Evolutionary conservation across 2,329 filamentous ascomycete species (phyloP).

Genomic region (Aureobasidium sp.): DNA sequence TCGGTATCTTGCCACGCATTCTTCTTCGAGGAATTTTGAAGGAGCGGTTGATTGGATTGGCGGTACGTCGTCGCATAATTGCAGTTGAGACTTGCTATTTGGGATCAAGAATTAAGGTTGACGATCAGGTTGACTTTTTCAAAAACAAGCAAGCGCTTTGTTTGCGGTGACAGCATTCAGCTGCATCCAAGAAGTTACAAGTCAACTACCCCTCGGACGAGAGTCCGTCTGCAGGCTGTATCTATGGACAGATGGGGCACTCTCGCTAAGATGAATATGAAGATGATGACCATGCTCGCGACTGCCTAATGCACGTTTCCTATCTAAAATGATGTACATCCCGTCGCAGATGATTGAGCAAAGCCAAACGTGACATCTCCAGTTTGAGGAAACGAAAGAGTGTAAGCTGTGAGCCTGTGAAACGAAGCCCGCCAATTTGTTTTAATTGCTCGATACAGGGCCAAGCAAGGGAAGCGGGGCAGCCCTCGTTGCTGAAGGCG

Average conservation of each 20-base stretch:
- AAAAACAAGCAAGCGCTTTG: not conserved
- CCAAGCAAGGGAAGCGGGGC: slow-evolving; percentile 14
- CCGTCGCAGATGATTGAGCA: slow-evolving; percentile 3
- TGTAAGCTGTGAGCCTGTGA: slow-evolving; percentile 14
- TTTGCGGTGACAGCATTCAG: not conserved
- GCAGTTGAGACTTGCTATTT: not conserved
- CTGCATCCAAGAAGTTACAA: not conserved
- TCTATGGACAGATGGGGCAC: not conserved
- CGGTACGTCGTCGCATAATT: not conserved
- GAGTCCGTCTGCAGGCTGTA: not conserved
- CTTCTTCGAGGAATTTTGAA: not conserved
- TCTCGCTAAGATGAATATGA: slow-evolving; percentile 5
- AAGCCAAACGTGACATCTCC: slow-evolving; percentile 12
- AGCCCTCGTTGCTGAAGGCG: not conserved
- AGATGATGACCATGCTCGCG: not conserved
- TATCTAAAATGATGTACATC: slow-evolving; percentile 9
- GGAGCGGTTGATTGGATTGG: not conserved
- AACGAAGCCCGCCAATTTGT: slow-evolving; percentile 10
- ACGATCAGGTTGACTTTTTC: not conserved
- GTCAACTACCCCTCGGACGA: not conserved
- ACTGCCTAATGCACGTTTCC: slow-evolving; percentile 1
- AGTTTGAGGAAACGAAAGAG: slow-evolving; percentile 13
- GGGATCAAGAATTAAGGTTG: not conserved
- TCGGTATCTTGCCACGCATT: not conserved
- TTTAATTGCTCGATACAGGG: slow-evolving; percentile 10